Percentiles rank a stretch among this genome's conserved stretches.
These are phyloP conservation scores for Epichloe baconii DNA, from an alignment of 2,329 filamentous ascomycete genomes.

Conservation along the genomic window DNA sequence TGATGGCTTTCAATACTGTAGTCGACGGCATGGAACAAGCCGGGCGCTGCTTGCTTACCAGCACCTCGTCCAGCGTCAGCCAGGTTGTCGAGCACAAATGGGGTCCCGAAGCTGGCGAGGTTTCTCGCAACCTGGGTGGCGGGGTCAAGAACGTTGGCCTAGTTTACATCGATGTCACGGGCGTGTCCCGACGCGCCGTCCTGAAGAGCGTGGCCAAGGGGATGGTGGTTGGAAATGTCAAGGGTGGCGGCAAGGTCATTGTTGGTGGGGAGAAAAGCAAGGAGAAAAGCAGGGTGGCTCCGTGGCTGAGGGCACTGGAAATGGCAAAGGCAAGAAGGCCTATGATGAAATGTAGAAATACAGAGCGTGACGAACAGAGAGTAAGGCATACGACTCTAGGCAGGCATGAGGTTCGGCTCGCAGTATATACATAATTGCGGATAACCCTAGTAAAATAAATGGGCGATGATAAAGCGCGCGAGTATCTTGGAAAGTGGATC, in stretches of 20 bases:
- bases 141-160: conserved; percentile 93
- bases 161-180: conserved; percentile 93
- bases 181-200: conserved; percentile 77
- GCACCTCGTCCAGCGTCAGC: conserved; percentile 64
- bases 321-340: conserved; percentile 10
- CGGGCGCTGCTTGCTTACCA: conserved; percentile 62
- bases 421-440: too few species aligned
- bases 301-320: conserved; percentile 12
- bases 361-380: too few species aligned
- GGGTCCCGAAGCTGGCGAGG: conserved; percentile 68
- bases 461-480: too few species aligned
- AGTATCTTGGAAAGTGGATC: not conserved
- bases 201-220: conserved; percentile 94
- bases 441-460: too few species aligned
- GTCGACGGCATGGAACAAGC: conserved; percentile 88
- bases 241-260: conserved; percentile 58
- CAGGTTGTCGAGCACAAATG: conserved; percentile 83
- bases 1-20: conserved; percentile 93
- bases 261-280: conserved; percentile 47
- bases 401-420: too few species aligned
- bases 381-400: too few species aligned
- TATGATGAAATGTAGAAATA: conserved; percentile 8
- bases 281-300: conserved; percentile 18
- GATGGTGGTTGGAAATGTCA: conserved; percentile 78
- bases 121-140: conserved; percentile 63